Evolutionary conservation across 2,329 filamentous ascomycete species (phyloP).

Genomic region (Epichloe sp.): DNA sequence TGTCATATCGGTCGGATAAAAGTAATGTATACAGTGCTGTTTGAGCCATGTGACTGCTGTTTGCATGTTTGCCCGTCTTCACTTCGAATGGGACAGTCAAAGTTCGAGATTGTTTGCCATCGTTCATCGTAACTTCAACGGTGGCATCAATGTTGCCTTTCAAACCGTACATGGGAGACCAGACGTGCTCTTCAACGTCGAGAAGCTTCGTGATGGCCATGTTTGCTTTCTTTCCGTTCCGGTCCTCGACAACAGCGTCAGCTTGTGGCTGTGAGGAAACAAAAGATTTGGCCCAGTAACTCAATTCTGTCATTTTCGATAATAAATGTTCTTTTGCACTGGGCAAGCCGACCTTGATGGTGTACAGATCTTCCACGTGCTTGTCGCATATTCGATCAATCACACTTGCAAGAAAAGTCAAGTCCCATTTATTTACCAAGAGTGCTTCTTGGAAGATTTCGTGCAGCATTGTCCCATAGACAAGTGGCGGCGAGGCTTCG

Average conservation of each 20-base stretch:
- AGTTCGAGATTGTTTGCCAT: constrained; percentile 50
- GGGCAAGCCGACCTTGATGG: constrained; percentile 61
- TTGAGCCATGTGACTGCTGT: constrained; percentile 75
- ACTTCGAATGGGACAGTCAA: constrained; percentile 88
- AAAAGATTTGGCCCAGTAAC: constrained; percentile 73
- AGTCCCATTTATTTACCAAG: constrained; percentile 69
- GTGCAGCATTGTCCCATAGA: constrained; percentile 89
- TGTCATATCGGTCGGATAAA: constrained; percentile 86
- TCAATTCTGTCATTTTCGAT: constrained; percentile 71
- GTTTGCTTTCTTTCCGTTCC: constrained; percentile 60
- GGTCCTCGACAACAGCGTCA: constrained; percentile 64
- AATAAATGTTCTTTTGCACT: constrained; percentile 68
- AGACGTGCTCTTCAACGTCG: constrained; percentile 94
- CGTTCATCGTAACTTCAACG: constrained; percentile 71
- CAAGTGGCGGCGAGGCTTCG: constrained; percentile 63
- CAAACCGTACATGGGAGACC: constrained; percentile 93
- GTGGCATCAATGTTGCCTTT: constrained; percentile 98
- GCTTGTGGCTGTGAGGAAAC: constrained; percentile 56
- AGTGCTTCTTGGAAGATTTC: constrained; percentile 91
- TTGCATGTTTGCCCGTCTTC: constrained; percentile 82
- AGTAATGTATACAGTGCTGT: constrained; percentile 89
- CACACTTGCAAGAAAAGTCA: constrained; percentile 48
- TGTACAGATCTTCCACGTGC: constrained; percentile 81
- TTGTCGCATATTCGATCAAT: constrained; percentile 58
- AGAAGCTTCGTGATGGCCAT: constrained; percentile 89